Base-by-base conservation (phyloP, 345 rosid species). In the Eucalyptus marginata region DNA sequence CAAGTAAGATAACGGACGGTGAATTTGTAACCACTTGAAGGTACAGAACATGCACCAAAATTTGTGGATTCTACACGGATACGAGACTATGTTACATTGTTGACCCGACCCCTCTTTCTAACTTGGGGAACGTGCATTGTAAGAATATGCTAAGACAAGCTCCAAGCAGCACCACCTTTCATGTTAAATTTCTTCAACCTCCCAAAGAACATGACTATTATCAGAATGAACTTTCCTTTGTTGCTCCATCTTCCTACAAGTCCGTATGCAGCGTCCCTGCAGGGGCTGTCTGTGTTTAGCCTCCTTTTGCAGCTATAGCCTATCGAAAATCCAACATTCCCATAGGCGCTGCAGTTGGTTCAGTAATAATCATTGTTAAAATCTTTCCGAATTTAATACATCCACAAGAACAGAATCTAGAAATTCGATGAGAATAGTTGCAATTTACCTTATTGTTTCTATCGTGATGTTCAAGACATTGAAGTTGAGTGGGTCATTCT, bases 301-400 rank as follows among this genome's bases (percentile, higher is more conserved):
- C 87, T 92, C 76, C 93, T 88, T 56, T 93, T 87, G 86, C 98
- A 95, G 87, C 96, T 92, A 22, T 95, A 94, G 3, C 97, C 96
- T 4, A 91, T 93, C 11, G 97, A 92, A 87, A 94, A 92, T 6
- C 98, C 97, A 5, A 93, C 97, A 87, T 95, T 96, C 24, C 98
- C 98, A 54, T 93, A 94, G 68, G 97, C 96, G 54, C 97, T 94
- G 88, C 87, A 88, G 20, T 71, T 44, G 50, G 25, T 36, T 33
- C 56, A 36, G 18, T 13, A 10, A 47, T 49, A 20, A 68, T 43
- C 29, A 87, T 64, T 7, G 24, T 27, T n/a, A 43, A 43, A 87
- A 64, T 66, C 52, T 43, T 59, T 59, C 6, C 6, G 33, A 50
- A 84, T 27, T 27, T 84, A 44, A 84, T 47, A 47, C 20, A 85